Evolutionary conservation across 768 basidiomycete species (phyloP), one percentile per base, ranked within the genome.

Genomic region (Suillus occidentalis): DNA sequence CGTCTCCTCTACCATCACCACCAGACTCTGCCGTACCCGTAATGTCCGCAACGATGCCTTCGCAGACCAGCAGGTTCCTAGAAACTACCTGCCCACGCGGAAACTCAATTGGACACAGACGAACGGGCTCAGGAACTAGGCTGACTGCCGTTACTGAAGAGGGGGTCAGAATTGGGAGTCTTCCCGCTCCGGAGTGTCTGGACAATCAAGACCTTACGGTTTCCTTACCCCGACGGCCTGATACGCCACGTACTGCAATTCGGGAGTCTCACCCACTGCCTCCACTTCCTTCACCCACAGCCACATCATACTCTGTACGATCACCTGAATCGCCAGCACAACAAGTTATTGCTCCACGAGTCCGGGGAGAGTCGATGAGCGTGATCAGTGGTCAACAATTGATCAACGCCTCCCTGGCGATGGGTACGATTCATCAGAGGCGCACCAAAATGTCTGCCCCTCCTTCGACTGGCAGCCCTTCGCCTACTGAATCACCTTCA

Each of bases 401-500:
- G 63, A 88, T 91, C 69, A 90, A 87, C 69, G 71, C 84, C 4
- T 83, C 87, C 1, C 84, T 87, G 14, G 78, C 72, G 31, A 83
- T 86, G 75, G 86, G 92, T 47, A 87, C 88, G 25, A 89, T 94
- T 67, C 84, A 80, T 61, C 87, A 88, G 72, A 85, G 92, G 64
- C 81, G 91, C 63, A 81, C 77, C 52, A 92, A 91, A 73, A 76
- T 83, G 28, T 89, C 90, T 18, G 84, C 86, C 13, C 87, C 89
- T 47, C 82, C 87, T 10, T 70, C 76, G 36, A 77, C 62, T 20
- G 61, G 67, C 5, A 69, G 75, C 39, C 72, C 81, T 31, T 76
- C 78, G 6, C 81, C 82, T 7, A 76, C 75, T 25, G 81, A 79
- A 52, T 77, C 82, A 37, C 77, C 73, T 20, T 57, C 73, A 14